phyloP scores from a whole-genome alignment of 2,329 filamentous ascomycete species.

The Dactylellina parvicollis region DNA sequence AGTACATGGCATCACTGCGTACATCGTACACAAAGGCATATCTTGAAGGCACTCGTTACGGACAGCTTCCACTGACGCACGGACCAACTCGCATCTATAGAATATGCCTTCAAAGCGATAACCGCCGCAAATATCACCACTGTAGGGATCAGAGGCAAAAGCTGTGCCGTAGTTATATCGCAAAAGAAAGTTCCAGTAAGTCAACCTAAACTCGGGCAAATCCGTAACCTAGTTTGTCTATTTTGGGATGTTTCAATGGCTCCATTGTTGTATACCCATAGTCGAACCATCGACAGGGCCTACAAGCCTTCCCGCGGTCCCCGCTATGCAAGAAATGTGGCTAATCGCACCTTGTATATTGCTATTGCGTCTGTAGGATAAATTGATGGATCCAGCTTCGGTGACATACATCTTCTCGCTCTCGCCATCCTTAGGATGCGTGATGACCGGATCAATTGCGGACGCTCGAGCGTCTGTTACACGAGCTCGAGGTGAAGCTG shows the following conservation, averaged over 20 bases:
- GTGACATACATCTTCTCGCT: slow-evolving; percentile 98
- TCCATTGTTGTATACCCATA: slow-evolving; percentile 9
- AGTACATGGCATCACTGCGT: slow-evolving; percentile 20
- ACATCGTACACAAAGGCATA: slow-evolving; percentile 31
- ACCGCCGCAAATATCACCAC: slow-evolving; percentile 98
- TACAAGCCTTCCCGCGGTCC: slow-evolving; percentile 38
- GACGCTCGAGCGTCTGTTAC: slow-evolving; percentile 93
- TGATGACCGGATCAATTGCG: slow-evolving; percentile 98
- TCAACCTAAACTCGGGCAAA: slow-evolving; percentile 54
- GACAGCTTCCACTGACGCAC: slow-evolving; percentile 43
- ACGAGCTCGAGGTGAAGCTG: slow-evolving; percentile 92
- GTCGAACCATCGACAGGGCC: slow-evolving; percentile 42
- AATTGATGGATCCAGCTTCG: slow-evolving; percentile 96
- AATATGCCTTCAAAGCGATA: slow-evolving; percentile 99
- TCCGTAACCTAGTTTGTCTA: slow-evolving; percentile 6
- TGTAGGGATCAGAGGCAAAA: slow-evolving; percentile 92
- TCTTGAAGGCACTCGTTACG: slow-evolving; percentile 14
- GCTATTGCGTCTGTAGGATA: slow-evolving; percentile 73
- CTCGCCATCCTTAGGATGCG: slow-evolving; percentile 93
- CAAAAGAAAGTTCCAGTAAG: slow-evolving; percentile 99
- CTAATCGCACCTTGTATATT: slow-evolving; percentile 46
- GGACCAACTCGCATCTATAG: slow-evolving; percentile 64
- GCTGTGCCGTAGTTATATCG: slow-evolving; percentile 94
- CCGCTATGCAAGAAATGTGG: slow-evolving; percentile 51
- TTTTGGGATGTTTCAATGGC: slow-evolving; percentile 55